Base-by-base conservation (phyloP, 441 rosid species). In the Gossypium gossypioides region DNA sequence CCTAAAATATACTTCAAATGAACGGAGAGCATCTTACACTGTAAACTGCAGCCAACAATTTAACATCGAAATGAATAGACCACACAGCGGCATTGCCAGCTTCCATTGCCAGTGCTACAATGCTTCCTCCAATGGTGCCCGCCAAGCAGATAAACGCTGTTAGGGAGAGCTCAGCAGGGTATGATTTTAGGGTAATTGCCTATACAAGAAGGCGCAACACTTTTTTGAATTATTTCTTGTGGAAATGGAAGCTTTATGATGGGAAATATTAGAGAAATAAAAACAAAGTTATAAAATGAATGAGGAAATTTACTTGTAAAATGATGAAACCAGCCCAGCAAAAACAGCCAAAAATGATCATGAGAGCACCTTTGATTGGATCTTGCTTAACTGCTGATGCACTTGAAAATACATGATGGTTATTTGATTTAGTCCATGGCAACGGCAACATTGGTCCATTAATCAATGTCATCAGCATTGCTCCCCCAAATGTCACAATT, bases 401-500 rank as follows among this genome's bases (percentile, higher is more conserved):
- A 13, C 25, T 58, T 5, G 81, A 27, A 46, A 78, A 13, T 65
- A 21, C 61, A 27, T 59, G 68, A 37, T 12, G 70, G 74, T 24
- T 51, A 19, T 71, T 55, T 60, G 63, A 69, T 3, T 56, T 56
- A 12, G 29, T 56, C 32, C 61, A 57, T 0, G 61, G 61, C 32
- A 57, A 22, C 34, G 25, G 15, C 16, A 57, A 57, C 61, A 57
- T 57, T 3, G 61, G 61, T 57, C 61, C 61, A 57, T 57, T 57
- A 57, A 57, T 57, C 32, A 57, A 22, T 0, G 61, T 57, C 61
- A 57, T 22, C 61, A 57, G 15, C 61, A 57, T 57, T 24, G 61
- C 32, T 77, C 93, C 93, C 21, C 88, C 87, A 60, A 87, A 83
- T 12, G 91, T 83, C 55, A 89, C 86, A 55, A 87, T 8, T 21